These are phyloP conservation scores for Telfairia occidentalis DNA, from an alignment of 331 rosid genomes.

Conservation along the genomic window DNA sequence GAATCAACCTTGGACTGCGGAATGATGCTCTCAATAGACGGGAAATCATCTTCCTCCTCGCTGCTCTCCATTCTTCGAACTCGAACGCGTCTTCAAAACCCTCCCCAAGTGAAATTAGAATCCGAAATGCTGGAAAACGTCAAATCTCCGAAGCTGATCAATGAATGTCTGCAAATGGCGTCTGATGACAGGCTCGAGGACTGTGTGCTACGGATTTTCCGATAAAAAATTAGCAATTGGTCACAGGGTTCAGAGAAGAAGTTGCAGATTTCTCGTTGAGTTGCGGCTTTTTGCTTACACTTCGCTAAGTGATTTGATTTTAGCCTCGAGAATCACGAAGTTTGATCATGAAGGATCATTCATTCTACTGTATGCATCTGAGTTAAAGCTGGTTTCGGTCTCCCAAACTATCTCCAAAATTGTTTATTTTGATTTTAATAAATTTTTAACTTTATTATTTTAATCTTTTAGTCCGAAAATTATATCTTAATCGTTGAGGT, in stretches of 20 bases:
- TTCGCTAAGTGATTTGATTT: not conserved
- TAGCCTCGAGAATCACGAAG: not conserved
- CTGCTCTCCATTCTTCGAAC: constrained; percentile 72
- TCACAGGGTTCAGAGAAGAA: not conserved
- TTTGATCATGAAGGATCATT: not conserved
- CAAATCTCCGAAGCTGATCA: not conserved
- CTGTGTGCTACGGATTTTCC: not conserved
- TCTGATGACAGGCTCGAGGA: not conserved
- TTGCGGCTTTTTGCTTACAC: not conserved
- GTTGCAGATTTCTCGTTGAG: not conserved
- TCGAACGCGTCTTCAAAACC: not conserved
- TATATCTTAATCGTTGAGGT: too few species aligned
- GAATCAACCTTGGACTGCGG: constrained; percentile 87
- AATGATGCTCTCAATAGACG: constrained; percentile 68
- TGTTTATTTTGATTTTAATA: too few species aligned
- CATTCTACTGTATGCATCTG: not conserved
- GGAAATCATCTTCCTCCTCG: constrained; percentile 94
- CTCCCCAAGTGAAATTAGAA: not conserved
- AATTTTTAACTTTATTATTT: too few species aligned
- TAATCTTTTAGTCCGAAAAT: too few species aligned
- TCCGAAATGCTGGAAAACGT: not conserved
- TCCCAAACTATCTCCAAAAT: too few species aligned
- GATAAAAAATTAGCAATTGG: not conserved
- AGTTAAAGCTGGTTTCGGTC: too few species aligned
- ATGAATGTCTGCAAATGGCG: not conserved